phyloP scores from a whole-genome alignment of 257 asterid species.

The Solanum arcanum region DNA sequence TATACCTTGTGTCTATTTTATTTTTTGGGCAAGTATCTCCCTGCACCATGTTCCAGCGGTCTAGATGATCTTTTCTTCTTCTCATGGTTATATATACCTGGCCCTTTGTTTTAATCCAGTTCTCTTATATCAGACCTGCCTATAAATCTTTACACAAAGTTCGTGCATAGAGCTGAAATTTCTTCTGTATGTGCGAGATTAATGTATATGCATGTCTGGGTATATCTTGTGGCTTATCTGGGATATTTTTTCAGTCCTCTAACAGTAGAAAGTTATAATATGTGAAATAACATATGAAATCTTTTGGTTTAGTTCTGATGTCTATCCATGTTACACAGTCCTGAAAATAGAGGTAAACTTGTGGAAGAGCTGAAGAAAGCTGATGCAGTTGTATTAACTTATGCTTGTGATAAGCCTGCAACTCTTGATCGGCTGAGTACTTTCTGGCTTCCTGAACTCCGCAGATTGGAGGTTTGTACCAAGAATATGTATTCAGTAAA shows the following conservation, averaged over 20 bases:
- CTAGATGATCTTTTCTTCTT: background rate
- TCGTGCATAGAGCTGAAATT: background rate
- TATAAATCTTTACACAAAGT: background rate
- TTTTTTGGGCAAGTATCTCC: background rate
- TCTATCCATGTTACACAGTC: constrained; percentile 30
- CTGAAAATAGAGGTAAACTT: constrained; percentile 58
- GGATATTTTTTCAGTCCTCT: background rate
- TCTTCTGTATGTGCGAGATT: background rate
- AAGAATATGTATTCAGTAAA: background rate
- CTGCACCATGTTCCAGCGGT: background rate
- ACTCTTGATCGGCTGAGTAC: constrained; percentile 87
- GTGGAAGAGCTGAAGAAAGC: constrained; percentile 76
- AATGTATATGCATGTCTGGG: background rate
- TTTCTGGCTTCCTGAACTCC: constrained; percentile 98
- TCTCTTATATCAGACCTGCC: background rate
- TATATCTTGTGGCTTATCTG: background rate
- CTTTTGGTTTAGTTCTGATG: background rate
- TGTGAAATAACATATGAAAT: background rate
- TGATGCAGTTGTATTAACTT: constrained; percentile 85
- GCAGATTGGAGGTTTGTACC: constrained; percentile 64
- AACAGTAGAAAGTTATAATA: background rate
- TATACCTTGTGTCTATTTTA: background rate
- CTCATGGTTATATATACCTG: background rate
- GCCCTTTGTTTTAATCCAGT: background rate
- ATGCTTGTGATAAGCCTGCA: constrained; percentile 82